Evolutionary conservation across 371 early-diverging fungal species (phyloP).

Genomic region (Syncephalastrum monosporum): DNA sequence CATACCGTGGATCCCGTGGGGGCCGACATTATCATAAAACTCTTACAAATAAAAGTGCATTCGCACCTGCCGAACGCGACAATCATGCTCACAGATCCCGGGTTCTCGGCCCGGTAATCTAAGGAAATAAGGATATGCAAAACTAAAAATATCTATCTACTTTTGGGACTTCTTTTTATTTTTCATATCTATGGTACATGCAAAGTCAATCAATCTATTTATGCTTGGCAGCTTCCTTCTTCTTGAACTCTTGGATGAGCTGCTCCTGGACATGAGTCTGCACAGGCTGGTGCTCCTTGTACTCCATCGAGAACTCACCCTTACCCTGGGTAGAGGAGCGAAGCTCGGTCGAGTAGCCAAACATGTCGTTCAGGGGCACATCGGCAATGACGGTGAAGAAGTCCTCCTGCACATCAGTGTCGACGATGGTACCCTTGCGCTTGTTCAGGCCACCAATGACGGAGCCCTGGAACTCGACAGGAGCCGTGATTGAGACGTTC

Average conservation of each 20-base stretch:
- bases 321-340: conserved; percentile 95
- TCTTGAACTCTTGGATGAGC: conserved; percentile 78
- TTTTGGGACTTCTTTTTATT: too few species aligned
- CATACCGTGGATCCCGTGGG: too few species aligned
- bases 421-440: conserved; percentile 93
- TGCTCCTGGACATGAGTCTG: conserved; percentile 78
- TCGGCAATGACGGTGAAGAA: conserved; percentile 85
- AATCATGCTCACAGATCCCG: too few species aligned
- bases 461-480: conserved; percentile 93
- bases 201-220: conserved; percentile 11
- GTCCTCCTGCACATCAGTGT: conserved; percentile 93
- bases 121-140: too few species aligned
- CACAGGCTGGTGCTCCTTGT: conserved; percentile 87
- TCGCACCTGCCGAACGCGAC: too few species aligned
- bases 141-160: too few species aligned
- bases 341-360: conserved; percentile 96
- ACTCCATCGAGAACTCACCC: conserved; percentile 98
- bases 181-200: too few species aligned
- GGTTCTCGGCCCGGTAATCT: too few species aligned
- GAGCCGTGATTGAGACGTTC: conserved; percentile 90
- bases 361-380: conserved; percentile 96
- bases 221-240: conserved; percentile 26
- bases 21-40: too few species aligned
- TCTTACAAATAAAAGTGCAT: too few species aligned
- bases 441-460: conserved; percentile 93